Conservation (phyloP, 2,329 filamentous ascomycete species). For the Aureobasidium lini region DNA sequence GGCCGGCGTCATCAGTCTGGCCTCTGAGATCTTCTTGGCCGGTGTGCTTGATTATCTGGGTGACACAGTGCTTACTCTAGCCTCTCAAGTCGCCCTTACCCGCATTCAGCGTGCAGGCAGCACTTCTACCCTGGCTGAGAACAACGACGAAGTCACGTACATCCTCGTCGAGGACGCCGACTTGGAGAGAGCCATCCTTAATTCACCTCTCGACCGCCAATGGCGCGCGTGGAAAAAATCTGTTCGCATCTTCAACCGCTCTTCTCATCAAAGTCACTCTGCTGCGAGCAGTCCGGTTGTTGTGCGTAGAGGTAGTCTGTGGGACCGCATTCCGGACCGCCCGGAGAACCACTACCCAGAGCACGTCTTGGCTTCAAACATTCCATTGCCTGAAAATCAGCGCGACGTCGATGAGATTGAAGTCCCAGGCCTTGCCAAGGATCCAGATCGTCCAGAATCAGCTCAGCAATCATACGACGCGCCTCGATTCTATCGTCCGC, state of each 20-base stretch:
- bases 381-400: conserved; percentile 61
- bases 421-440: conserved; percentile 61
- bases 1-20: conserved; percentile 63
- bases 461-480: conserved; percentile 30
- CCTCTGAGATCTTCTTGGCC: conserved; percentile 91
- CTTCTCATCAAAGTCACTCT: neutral
- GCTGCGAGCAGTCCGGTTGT: conserved; percentile 1
- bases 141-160: conserved; percentile 22
- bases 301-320: conserved; percentile 3
- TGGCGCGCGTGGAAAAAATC: conserved; percentile 96
- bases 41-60: conserved; percentile 91
- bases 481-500: neutral
- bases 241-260: conserved; percentile 40
- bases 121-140: neutral
- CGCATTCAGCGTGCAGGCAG: conserved; percentile 40
- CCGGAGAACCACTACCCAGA: conserved; percentile 34
- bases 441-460: conserved; percentile 45
- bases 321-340: conserved; percentile 18
- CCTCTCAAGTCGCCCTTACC: conserved; percentile 73
- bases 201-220: conserved; percentile 76
- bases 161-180: conserved; percentile 84
- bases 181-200: conserved; percentile 86
- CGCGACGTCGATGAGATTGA: conserved; percentile 75
- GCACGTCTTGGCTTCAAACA: conserved; percentile 44
- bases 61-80: conserved; percentile 81